Percentiles rank a stretch among this genome's conserved stretches.
phyloP scores from a whole-genome alignment of 306 rosid genomes.

The Heteromeles arbutifolia region DNA sequence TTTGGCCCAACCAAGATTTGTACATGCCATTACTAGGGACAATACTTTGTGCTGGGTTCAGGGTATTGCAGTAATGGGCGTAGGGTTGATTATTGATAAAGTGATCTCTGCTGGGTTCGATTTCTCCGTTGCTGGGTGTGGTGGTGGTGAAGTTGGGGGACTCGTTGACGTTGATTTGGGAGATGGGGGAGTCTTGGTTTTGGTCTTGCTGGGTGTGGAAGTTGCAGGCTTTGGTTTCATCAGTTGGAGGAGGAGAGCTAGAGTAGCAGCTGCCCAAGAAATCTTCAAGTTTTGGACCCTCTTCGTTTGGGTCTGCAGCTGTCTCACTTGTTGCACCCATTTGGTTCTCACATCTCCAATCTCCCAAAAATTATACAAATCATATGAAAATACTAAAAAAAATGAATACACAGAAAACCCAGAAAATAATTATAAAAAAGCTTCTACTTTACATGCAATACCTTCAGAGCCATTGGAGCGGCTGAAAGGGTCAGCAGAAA shows the following conservation, averaged over 20 bases:
- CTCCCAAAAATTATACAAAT: slow-evolving; percentile 17
- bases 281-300: slow-evolving; percentile 89
- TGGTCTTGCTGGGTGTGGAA: slow-evolving; percentile 32
- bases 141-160: slow-evolving; percentile 26
- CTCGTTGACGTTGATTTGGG: slow-evolving; percentile 54
- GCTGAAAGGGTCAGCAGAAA: slow-evolving; percentile 45
- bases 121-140: background rate
- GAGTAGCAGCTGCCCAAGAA: slow-evolving; percentile 88
- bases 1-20: slow-evolving; percentile 74
- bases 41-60: slow-evolving; percentile 34
- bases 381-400: too few species aligned
- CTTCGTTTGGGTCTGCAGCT: slow-evolving; percentile 33
- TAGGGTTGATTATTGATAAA: slow-evolving; percentile 28
- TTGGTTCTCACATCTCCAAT: slow-evolving; percentile 71
- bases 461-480: slow-evolving; percentile 50
- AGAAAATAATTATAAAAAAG: background rate
- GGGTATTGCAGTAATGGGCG: slow-evolving; percentile 24
- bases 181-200: slow-evolving; percentile 16
- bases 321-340: slow-evolving; percentile 30
- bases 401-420: background rate
- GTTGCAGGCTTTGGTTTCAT: slow-evolving; percentile 43
- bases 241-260: slow-evolving; percentile 33
- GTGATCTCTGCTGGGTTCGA: background rate
- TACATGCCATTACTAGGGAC: slow-evolving; percentile 37
- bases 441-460: slow-evolving; percentile 26